Conservation (phyloP, 805 yeast genomes). For the Sugiyamaella boreocaroliniensis region DNA sequence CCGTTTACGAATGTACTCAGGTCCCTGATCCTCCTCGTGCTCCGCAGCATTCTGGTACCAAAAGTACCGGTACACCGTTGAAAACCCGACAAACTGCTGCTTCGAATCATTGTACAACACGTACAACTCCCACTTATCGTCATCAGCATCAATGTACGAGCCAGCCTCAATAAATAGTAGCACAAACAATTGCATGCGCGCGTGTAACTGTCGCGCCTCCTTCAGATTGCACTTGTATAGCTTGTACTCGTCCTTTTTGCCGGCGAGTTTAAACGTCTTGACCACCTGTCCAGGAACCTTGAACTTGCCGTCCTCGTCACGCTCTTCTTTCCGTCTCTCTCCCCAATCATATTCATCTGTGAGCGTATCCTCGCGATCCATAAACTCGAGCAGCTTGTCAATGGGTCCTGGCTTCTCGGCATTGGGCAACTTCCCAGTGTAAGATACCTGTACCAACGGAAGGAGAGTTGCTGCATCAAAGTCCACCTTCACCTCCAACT, state of each 20-base stretch:
- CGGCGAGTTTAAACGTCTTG: constrained; percentile 4
- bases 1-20: constrained; percentile 47
- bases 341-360: constrained; percentile 69
- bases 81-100: constrained; percentile 57
- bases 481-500: constrained; percentile 51
- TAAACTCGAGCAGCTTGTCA: constrained; percentile 36
- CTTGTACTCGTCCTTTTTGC: constrained; percentile 34
- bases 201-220: constrained; percentile 50
- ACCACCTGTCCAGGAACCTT: constrained; percentile 34
- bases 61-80: constrained; percentile 82
- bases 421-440: constrained; percentile 46
- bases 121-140: constrained; percentile 75
- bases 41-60: constrained; percentile 50
- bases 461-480: constrained; percentile 69
- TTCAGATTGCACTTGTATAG: constrained; percentile 46
- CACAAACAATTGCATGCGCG: constrained; percentile 70
- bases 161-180: constrained; percentile 91
- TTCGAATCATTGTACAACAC: constrained; percentile 37
- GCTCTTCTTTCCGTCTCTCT: constrained; percentile 45
- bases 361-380: constrained; percentile 53
- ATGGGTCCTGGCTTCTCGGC: constrained; percentile 55
- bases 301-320: constrained; percentile 27
- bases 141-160: constrained; percentile 70
- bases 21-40: constrained; percentile 38
- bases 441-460: constrained; percentile 63